A percentile compares a stretch with the other conserved stretches of the same genome.
Conservation (phyloP, 2,329 filamentous ascomycete genomes). For the Fusarium sp. region DNA sequence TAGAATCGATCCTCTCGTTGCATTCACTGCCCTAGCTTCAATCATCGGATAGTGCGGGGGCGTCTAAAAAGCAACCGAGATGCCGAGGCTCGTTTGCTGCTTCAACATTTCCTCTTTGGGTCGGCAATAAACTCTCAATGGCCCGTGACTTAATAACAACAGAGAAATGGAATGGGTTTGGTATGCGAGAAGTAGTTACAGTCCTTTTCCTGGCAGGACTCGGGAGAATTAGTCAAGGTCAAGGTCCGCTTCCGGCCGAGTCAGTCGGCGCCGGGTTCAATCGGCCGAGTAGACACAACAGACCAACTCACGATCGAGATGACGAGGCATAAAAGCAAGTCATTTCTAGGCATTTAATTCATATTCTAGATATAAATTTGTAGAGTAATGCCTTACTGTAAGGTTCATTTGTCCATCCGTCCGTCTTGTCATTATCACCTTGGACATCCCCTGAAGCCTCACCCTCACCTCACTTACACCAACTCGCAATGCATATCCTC, state of each 20-base stretch:
- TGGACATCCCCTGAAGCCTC: not conserved
- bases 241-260: conserved; percentile 26
- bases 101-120: conserved; percentile 9
- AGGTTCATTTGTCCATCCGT: too few species aligned
- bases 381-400: not conserved
- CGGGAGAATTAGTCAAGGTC: not conserved
- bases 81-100: conserved; percentile 29
- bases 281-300: conserved; percentile 35
- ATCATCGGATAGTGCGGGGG: conserved; percentile 29
- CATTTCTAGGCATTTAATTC: not conserved
- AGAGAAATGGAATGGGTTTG: not conserved
- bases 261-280: conserved; percentile 24
- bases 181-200: not conserved
- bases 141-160: not conserved
- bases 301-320: not conserved
- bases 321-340: conserved; percentile 13
- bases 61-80: conserved; percentile 22
- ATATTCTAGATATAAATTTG: not conserved
- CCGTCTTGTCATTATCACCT: not conserved
- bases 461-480: conserved; percentile 5
- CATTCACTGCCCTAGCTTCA: conserved; percentile 25
- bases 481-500: conserved; percentile 46
- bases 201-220: not conserved
- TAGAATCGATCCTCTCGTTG: conserved; percentile 3
- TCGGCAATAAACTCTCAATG: not conserved